Conservation (phyloP, 2,329 filamentous ascomycete species). For the Rutstroemia sydowiana region DNA sequence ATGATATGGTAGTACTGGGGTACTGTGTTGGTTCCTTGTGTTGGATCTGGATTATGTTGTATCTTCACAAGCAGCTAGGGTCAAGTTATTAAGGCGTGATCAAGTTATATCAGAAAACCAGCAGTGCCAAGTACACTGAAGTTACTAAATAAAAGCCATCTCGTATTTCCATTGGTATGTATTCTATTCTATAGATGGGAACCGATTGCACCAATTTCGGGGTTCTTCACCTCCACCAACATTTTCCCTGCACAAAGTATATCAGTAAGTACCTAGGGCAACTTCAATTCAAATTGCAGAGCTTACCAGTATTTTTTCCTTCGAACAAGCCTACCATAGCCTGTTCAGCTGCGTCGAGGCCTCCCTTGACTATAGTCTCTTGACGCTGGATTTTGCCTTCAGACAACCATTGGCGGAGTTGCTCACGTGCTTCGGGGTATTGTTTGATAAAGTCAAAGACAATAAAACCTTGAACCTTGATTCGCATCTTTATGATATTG, state of each 20-base stretch:
- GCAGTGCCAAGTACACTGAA: not conserved
- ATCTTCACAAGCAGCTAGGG: no score
- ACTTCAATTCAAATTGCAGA: not conserved
- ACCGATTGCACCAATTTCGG: conserved; percentile 12
- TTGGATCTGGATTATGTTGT: not conserved
- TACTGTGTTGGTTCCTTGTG: not conserved
- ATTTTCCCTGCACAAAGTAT: conserved; percentile 37
- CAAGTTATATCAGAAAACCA: not conserved
- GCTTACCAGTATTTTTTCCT: conserved; percentile 59
- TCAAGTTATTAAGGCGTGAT: not conserved
- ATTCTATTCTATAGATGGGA: conserved; percentile 11
- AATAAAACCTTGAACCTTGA: conserved; percentile 63
- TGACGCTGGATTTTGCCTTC: conserved; percentile 67
- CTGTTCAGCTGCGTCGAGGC: conserved; percentile 54
- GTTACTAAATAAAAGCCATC: not conserved
- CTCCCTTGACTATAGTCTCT: conserved; percentile 65
- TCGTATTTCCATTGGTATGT: not conserved
- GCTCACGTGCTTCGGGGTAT: conserved; percentile 48
- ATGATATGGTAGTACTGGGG: not conserved
- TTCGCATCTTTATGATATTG: conserved; percentile 46
- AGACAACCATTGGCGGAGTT: conserved; percentile 59
- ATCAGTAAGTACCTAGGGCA: not conserved
- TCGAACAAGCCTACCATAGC: conserved; percentile 58
- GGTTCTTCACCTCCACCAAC: conserved; percentile 47
- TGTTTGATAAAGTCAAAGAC: conserved; percentile 59